Base-by-base conservation (phyloP, 2,329 filamentous ascomycete genomes). In the Coniochaeta prunicola region DNA sequence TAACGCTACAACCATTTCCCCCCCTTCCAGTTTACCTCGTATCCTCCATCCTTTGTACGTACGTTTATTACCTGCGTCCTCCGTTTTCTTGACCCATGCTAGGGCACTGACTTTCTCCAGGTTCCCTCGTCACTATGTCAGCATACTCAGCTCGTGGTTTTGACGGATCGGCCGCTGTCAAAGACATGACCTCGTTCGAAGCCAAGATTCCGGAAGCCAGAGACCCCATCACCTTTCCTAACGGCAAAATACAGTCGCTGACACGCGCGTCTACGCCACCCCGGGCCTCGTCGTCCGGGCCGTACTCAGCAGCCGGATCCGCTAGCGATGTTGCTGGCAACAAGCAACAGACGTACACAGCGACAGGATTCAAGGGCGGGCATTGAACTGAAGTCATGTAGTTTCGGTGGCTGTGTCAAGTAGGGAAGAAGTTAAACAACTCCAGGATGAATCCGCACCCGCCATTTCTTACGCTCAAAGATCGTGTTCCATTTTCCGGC, bases 131-230 rank as follows among this genome's bases (percentile, higher is more conserved):
- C 24, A 50, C 15, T 17, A 33, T 55, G 30, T 55, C 53, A 7
- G 33, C 30, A 4, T 55, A 55, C 30, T 55, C 53, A 33, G 10
- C 17, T n/a, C 53, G 30, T n/a, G 53, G 53, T 15, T 55, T 55
- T 15, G 28, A 33, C n/a, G 24, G 53, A 55, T 55, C 30, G n/a
- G n/a, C 28, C n/a, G 9, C 12, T 12, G 53, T 31, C 13, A 34
- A 55, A 24, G 30, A 55, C 33, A 55, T 8, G n/a, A 55, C 53
- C 28, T 33, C 53, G 8, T 55, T 55, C 53, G 53, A 55, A 55
- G 53, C 30, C 28, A 33, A 33, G 2, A 31, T 55, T n/a, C 53
- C 53, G 26, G 53, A 55, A 15, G 53, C 53, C 28, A 33, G n/a
- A 55, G 53, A 55, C 24, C 53, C 53, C 8, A 12, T 4, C 17